Conservation (phyloP, 2,329 filamentous ascomycete species). For the Fusarium devonianum region DNA sequence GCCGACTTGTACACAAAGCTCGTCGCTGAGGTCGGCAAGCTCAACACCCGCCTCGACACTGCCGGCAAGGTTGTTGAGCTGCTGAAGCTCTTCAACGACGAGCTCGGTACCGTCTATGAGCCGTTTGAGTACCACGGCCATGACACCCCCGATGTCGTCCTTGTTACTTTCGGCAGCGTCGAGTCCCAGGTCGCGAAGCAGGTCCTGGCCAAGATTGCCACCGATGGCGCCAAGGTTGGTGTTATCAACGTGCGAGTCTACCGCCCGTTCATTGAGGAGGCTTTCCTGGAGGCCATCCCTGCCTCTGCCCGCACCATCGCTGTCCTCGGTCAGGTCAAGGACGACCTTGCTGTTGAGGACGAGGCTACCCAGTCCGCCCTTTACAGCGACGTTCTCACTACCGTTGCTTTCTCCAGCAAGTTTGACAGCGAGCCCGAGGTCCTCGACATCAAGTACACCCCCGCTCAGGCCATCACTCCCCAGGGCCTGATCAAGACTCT, state of each 20-base stretch:
- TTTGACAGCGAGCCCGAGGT: slow-evolving; percentile 70
- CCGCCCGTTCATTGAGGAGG: slow-evolving; percentile 93
- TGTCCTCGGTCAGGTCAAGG: slow-evolving; percentile 87
- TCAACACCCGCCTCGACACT: slow-evolving; percentile 74
- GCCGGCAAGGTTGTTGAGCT: slow-evolving; percentile 76
- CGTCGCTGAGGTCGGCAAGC: slow-evolving; percentile 64
- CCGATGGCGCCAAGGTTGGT: slow-evolving; percentile 79
- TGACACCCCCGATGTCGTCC: slow-evolving; percentile 76
- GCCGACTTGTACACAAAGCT: slow-evolving; percentile 73
- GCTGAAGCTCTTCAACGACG: slow-evolving; percentile 80
- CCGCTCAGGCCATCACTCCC: slow-evolving; percentile 65
- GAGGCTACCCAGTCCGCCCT: slow-evolving; percentile 80
- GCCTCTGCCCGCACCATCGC: slow-evolving; percentile 76
- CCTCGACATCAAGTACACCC: slow-evolving; percentile 88
- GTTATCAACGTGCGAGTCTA: slow-evolving; percentile 93
- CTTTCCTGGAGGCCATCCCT: slow-evolving; percentile 84
- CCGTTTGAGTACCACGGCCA: slow-evolving; percentile 96
- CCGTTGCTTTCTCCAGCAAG: slow-evolving; percentile 79
- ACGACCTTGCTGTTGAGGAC: slow-evolving; percentile 76
- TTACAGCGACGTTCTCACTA: slow-evolving; percentile 89
- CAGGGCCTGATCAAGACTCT: slow-evolving; percentile 60
- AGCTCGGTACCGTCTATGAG: slow-evolving; percentile 91
- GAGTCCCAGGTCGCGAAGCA: slow-evolving; percentile 88
- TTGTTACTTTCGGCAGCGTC: slow-evolving; percentile 91
- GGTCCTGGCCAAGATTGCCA: slow-evolving; percentile 75